A percentile compares a stretch with the other conserved stretches of the same genome.
Evolutionary conservation across 148 eudicot genomes (phyloP).

Genomic region (Amaranthus palmeri): DNA sequence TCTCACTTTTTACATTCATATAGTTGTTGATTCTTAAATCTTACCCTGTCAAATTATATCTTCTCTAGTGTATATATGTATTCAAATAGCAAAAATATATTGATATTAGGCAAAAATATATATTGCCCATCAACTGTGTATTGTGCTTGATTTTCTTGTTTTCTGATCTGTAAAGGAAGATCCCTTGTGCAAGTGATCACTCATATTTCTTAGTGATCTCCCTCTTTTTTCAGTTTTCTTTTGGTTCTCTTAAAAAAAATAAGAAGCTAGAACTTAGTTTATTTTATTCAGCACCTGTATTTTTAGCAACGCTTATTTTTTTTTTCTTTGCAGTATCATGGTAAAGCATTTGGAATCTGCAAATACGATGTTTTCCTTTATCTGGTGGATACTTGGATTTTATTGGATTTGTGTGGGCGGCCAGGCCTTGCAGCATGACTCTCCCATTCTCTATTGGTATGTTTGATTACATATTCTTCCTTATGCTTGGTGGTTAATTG

Average conservation of each 20-base stretch:
- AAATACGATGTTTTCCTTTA: constrained; percentile 71
- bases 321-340: constrained; percentile 34
- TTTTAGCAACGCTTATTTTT: not conserved
- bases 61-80: not conserved
- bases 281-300: not conserved
- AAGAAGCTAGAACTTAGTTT: not conserved
- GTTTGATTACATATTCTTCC: constrained; percentile 9
- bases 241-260: not conserved
- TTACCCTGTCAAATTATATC: not conserved
- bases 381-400: constrained; percentile 77
- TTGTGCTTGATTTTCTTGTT: not conserved
- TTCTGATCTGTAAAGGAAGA: not conserved
- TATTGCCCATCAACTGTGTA: not conserved
- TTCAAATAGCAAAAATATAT: not conserved
- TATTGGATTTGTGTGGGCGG: constrained; percentile 68
- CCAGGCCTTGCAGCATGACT: constrained; percentile 43
- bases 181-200: not conserved
- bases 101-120: not conserved
- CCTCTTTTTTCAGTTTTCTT: not conserved
- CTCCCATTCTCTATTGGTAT: constrained; percentile 67
- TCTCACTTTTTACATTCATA: not conserved
- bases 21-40: not conserved
- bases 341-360: constrained; percentile 64
- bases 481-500: not conserved
- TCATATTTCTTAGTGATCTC: not conserved